phyloP scores from a whole-genome alignment of 805 yeast species.

The Yarrowia sp. region DNA sequence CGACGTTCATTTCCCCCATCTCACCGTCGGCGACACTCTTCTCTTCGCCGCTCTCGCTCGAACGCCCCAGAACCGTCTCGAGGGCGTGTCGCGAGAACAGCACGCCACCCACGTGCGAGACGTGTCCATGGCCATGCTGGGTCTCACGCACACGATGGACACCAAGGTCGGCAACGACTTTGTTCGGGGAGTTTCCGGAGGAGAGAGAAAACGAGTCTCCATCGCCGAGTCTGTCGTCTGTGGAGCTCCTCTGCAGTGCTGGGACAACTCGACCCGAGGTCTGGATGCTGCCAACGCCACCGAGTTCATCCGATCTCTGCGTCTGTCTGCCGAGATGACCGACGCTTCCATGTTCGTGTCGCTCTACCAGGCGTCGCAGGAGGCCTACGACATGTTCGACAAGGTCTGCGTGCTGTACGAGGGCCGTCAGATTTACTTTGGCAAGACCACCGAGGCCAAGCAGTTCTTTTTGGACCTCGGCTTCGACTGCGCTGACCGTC shows the following conservation, averaged over 20 bases:
- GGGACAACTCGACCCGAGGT: conserved; percentile 24
- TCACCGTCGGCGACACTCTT: conserved; percentile 9
- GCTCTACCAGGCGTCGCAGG: conserved; percentile 23
- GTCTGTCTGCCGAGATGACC: conserved; percentile 20
- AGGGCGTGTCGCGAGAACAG: conserved; percentile 5
- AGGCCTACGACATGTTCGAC: conserved; percentile 22
- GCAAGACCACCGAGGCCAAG: conserved; percentile 59
- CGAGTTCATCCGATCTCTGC: conserved; percentile 18
- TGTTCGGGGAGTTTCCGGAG: conserved; percentile 14
- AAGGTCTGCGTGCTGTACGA: conserved; percentile 16
- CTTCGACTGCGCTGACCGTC: conserved; percentile 61
- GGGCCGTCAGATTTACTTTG: conserved; percentile 53
- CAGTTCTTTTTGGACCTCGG: conserved; percentile 62
- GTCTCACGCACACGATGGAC: conserved; percentile 22
- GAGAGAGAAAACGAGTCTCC: conserved; percentile 21
- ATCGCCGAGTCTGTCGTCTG: conserved; percentile 15
- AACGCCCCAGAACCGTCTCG: conserved; percentile 16
- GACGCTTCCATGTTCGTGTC: conserved; percentile 25
- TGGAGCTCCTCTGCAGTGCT: conserved; percentile 21
- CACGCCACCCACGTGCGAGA: conserved; percentile 15
- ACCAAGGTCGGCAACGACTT: conserved; percentile 24
- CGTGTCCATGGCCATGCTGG: conserved; percentile 25
- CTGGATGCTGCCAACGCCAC: conserved; percentile 26
- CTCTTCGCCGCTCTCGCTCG: conserved; percentile 4
- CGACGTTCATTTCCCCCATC: conserved; percentile 20